Evolutionary conservation across 148 eudicot species (phyloP), one percentile per base, ranked within the genome.

Genomic region (Vaccinium darrowii): DNA sequence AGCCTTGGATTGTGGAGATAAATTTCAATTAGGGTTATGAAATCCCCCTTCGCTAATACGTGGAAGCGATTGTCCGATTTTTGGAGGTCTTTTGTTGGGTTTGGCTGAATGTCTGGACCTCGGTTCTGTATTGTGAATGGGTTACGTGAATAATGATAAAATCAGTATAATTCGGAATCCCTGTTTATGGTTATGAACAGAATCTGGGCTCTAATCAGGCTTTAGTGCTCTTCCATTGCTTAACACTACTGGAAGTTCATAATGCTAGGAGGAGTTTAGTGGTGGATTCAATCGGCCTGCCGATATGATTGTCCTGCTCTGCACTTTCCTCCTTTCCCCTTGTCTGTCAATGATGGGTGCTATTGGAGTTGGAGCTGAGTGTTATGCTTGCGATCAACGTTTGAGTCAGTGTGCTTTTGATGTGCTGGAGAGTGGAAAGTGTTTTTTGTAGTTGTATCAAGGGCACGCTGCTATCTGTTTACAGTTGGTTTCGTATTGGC

Each of bases 71-170:
- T 79, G 16, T 79, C 16, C 8, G 10, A 53, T 30, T 30, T 78
- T 23, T 79, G 8, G 27, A 49, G 58, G 47, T 43, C 16, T 79
- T 58, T n/a, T 3, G 27, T 79, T 9, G 52, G 63, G 51, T 80
- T 80, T 60, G 82, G 65, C 5, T 39, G 72, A 36, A 39, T 39
- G 33, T 60, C 33, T 60, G 82, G 82, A 80, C 8, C 25, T 33
- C 53, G 21, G 3, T 27, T 77, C 16, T 77, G 52, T 36, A 52
- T 50, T 52, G 80, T 51, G 80, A 53, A 69, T 77, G 23, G 13
- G 23, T 54, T 79, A 51, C 60, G 56, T 7, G 10, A 52, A 23
- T 52, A 3, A 33, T 4, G 27, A n/a, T 54, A 8, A 21, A 79
- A 56, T 27, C 81, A 54, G 65, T 25, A 56, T 79, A 16, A 30